Base-by-base conservation (phyloP, 176 grass and related monocot species). In the Oryza glumipatula region DNA sequence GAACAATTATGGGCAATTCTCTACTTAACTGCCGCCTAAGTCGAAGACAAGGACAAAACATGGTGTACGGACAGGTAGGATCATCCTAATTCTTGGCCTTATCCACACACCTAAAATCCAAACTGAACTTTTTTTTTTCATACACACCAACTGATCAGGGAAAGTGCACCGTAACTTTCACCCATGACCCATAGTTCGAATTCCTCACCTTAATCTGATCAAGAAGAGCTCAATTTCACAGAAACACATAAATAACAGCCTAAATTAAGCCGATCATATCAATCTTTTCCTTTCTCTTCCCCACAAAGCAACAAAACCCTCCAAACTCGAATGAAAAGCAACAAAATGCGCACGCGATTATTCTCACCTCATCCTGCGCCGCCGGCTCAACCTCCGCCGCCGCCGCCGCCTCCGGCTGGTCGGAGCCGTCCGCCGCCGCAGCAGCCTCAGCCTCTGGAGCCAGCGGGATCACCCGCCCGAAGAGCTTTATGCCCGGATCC, bases 401-500 rank as follows among this genome's bases (percentile, higher is more conserved):
- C 17, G 22, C 74, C 41, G 21, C 6, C 17, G 22, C 74, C 52
- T 33, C 48, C 52, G 13, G 67, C 12, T 72, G 76, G 2, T 72
- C 78, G 41, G 52, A 0, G 46, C 81, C 30, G 6, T n/a, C 68
- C 65, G 51, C 63, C 35, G 28, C 64, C 56, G 68, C 63, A n/a
- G 35, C 35, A 26, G 47, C 61, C 23, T 86, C 91, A 26, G 78
- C 79, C 74, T 77, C 75, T 39, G 23, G 54, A 10, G 65, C 68
- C 56, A 89, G 46, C 45, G 94, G 94, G 67, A 98, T 98, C 73
- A 86, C 90, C 83, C 83, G 67, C 12, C 95, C 95, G 72, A 98
- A 98, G 51, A 98, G 95, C 88, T 93, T 98, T 87, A 98, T 91
- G 38, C 92, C 92, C 28, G 90, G 89, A 82, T 94, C 92, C 86